Base-by-base conservation (phyloP, 805 yeast genomes). In the Starmera amethionina region DNA sequence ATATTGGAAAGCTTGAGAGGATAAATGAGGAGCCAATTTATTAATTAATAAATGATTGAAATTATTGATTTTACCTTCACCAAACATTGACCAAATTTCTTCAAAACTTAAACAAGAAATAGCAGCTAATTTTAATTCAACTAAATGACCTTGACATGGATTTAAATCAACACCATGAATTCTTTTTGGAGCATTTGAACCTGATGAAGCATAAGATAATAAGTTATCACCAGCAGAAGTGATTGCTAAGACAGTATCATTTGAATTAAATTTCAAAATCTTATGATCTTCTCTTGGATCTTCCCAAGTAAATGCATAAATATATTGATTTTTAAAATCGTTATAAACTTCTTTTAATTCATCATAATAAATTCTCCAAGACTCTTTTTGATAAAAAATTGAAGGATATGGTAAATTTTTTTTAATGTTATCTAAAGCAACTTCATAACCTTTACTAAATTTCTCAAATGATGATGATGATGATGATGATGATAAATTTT, bases 271-370 rank as follows among this genome's bases (percentile, higher is more conserved):
- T 35, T 77, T 71, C 49, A 84, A 67, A 41, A 84, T 79, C 38
- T 69, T 69, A 44, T 75, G 73, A 63, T 84, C 95, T 62, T 82
- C 93, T 42, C 82, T 70, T 28, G 94, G 94, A 55, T 85, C 95
- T 60, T 84, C 95, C 95, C 95, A 84, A 7, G 94, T 84, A 60
- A 84, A 84, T 5, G 94, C 89, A 55, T 84, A 85, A 44, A 84
- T 85, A 58, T 82, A 84, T 62, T 84, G 88, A 54, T 82, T 72
- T 43, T 73, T 76, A 65, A 84, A 84, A 58, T 82, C 88, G 38
- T 71, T 73, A 55, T 80, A 80, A 48, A 72, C 72, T 8, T 81
- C 77, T 52, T 75, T 74, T 47, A 77, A 57, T 52, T 82, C 90
- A 57, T 84, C 87, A 52, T 78, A 84, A 62, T 77, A 84, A 34